Evolutionary conservation across 2,329 filamentous ascomycete genomes (phyloP).

Genomic region (Ceratocystis cubensis): DNA sequence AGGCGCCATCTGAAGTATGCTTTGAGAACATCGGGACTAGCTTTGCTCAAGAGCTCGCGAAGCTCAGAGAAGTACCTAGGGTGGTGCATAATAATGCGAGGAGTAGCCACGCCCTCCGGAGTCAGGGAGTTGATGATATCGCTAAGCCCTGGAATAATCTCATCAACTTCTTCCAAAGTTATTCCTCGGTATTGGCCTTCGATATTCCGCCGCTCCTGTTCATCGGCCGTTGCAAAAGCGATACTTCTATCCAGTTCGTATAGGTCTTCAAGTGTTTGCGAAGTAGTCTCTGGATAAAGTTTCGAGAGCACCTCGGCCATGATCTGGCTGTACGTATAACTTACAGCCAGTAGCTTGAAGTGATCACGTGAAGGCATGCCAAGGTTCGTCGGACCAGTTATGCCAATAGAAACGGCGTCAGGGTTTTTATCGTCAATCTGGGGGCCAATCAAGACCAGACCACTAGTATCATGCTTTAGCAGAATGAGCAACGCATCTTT

Average conservation of each 20-base stretch:
- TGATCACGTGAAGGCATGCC: constrained; percentile 52
- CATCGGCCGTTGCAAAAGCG: constrained; percentile 43
- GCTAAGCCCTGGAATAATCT: constrained; percentile 44
- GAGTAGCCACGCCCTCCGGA: constrained; percentile 24
- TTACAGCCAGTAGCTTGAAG: constrained; percentile 42
- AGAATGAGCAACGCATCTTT: constrained; percentile 37
- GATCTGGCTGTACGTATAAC: constrained; percentile 38
- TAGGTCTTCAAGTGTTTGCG: constrained; percentile 32
- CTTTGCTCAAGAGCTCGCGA: constrained; percentile 41
- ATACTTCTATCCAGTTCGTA: constrained; percentile 51
- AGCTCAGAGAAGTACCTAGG: constrained; percentile 49
- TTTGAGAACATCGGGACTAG: constrained; percentile 43
- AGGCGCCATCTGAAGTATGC: constrained; percentile 53
- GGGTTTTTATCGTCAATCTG: constrained; percentile 36
- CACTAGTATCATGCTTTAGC: constrained; percentile 33
- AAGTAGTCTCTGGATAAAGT: constrained; percentile 29
- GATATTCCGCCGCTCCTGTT: constrained; percentile 46
- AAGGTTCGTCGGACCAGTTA: constrained; percentile 37
- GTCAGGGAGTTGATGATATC: constrained; percentile 39
- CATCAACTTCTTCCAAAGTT: constrained; percentile 41
- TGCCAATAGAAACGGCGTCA: constrained; percentile 28
- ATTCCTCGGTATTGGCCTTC: constrained; percentile 56
- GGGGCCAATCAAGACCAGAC: constrained; percentile 30
- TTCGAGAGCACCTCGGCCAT: constrained; percentile 24
- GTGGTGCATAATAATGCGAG: constrained; percentile 46